Conservation (phyloP, 2,329 filamentous ascomycete genomes). For the Cladosporium sp. region DNA sequence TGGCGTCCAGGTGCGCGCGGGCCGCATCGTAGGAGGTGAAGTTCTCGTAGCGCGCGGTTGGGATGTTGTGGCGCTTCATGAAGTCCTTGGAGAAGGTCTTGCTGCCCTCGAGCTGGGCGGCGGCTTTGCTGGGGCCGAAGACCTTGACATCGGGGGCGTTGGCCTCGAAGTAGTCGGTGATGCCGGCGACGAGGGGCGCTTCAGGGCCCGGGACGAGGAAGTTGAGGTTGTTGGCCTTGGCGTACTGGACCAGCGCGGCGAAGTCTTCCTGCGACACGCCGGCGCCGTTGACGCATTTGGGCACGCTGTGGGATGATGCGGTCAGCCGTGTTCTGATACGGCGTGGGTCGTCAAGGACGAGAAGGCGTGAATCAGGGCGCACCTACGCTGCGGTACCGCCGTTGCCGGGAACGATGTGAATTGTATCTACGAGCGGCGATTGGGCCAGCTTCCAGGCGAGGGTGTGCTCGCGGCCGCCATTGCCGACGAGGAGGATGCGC, state of each 20-base stretch:
- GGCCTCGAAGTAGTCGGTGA: slow-evolving; percentile 70
- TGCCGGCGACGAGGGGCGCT: slow-evolving; percentile 85
- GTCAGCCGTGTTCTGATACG: slow-evolving; percentile 11
- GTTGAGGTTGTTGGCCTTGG: slow-evolving; percentile 66
- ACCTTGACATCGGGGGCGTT: slow-evolving; percentile 54
- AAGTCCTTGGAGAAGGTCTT: slow-evolving; percentile 98
- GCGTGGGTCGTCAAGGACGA: slow-evolving; percentile 8
- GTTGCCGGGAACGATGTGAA: slow-evolving; percentile 68
- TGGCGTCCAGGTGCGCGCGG: slow-evolving; percentile 61
- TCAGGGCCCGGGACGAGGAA: slow-evolving; percentile 88
- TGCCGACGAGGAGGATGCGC: slow-evolving; percentile 79
- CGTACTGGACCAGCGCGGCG: slow-evolving; percentile 65
- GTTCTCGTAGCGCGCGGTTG: slow-evolving; percentile 85
- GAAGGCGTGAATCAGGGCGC: slow-evolving; percentile 1
- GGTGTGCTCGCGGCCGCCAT: slow-evolving; percentile 89
- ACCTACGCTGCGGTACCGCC: slow-evolving; percentile 64
- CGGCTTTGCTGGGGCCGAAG: slow-evolving; percentile 80
- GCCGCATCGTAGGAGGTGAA: slow-evolving; percentile 46
- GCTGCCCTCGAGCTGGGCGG: slow-evolving; percentile 87
- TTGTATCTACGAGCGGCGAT: slow-evolving; percentile 69
- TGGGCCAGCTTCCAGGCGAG: slow-evolving; percentile 90
- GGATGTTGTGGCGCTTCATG: slow-evolving; percentile 85
- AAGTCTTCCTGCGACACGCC: slow-evolving; percentile 71
- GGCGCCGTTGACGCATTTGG: slow-evolving; percentile 53
- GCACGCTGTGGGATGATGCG: slow-evolving; percentile 19